Conservation (phyloP, 306 rosid species). For the Begonia masoniana region DNA sequence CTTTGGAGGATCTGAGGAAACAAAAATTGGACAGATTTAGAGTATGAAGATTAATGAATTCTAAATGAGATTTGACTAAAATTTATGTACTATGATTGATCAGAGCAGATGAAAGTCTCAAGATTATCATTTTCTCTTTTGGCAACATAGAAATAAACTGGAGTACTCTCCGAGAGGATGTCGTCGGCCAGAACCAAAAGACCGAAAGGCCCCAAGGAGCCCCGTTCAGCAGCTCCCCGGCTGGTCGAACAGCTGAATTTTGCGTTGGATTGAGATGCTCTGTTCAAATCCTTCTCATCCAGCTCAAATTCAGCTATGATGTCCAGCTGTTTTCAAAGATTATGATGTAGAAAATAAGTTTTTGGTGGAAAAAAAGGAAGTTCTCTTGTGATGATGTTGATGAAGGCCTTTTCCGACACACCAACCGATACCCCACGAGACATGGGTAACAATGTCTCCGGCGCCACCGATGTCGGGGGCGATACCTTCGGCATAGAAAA, state of each 20-base stretch:
- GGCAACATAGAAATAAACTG: conserved; percentile 59
- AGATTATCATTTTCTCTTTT: conserved; percentile 49
- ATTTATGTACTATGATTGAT: conserved; percentile 50
- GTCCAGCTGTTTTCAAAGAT: conserved; percentile 41
- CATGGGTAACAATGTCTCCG: background rate
- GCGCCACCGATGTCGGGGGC: conserved; percentile 5
- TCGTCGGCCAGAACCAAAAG: conserved; percentile 65
- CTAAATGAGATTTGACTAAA: background rate
- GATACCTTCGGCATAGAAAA: background rate
- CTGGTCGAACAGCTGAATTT: conserved; percentile 41
- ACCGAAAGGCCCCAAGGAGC: conserved; percentile 89
- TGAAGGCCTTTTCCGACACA: conserved; percentile 48
- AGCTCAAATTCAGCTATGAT: conserved; percentile 72
- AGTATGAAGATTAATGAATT: too few species aligned
- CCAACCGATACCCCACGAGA: conserved; percentile 55
- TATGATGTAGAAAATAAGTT: too few species aligned
- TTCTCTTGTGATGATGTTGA: too few species aligned
- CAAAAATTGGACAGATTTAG: too few species aligned
- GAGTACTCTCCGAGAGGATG: conserved; percentile 53
- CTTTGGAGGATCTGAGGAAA: conserved; percentile 45
- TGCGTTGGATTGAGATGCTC: conserved; percentile 14
- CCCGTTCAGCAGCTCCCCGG: conserved; percentile 52
- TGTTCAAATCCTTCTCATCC: conserved; percentile 37
- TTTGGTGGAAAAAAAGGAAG: too few species aligned
- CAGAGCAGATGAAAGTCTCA: conserved; percentile 53